Percentiles rank a stretch among this genome's conserved stretches.
These are phyloP conservation scores for Coemansia sp. DNA, from an alignment of 192 early-diverging fungal species.

Conservation along the genomic window DNA sequence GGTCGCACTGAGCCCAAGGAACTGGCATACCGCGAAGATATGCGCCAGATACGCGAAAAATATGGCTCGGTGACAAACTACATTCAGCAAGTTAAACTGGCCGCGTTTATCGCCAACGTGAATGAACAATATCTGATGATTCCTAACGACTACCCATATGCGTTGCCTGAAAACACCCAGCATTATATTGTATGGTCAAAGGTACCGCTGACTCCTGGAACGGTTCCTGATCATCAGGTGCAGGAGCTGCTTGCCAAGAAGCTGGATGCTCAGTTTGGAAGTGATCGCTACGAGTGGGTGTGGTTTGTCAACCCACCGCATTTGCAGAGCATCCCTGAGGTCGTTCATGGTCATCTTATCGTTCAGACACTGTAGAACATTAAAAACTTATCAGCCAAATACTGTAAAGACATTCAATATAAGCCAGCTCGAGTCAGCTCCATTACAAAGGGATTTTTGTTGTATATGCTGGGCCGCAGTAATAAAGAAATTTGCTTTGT, in stretches of 20 bases:
- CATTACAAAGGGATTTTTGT: too few relatives aligned
- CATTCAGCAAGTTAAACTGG: conserved; percentile 35
- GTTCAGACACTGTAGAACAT: conserved; percentile 13
- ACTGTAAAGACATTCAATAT: too few relatives aligned
- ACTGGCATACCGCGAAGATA: conserved; percentile 26
- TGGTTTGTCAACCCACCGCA: conserved; percentile 54
- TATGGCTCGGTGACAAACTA: conserved; percentile 33
- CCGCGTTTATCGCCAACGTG: conserved; percentile 25
- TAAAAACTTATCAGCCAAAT: background rate
- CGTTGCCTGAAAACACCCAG: conserved; percentile 18
- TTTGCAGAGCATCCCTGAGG: conserved; percentile 51
- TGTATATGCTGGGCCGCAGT: too few relatives aligned
- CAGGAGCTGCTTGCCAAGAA: conserved; percentile 12
- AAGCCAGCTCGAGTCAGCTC: too few relatives aligned
- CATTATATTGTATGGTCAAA: conserved; percentile 54
- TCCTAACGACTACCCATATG: conserved; percentile 54
- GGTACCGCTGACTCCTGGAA: conserved; percentile 19
- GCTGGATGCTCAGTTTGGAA: conserved; percentile 25
- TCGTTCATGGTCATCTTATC: conserved; percentile 44
- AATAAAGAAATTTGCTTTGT: too few relatives aligned
- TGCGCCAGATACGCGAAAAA: conserved; percentile 25
- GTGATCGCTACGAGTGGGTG: conserved; percentile 35
- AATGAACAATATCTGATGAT: conserved; percentile 28
- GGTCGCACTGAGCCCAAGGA: conserved; percentile 30
- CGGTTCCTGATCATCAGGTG: conserved; percentile 21